Base-by-base conservation (phyloP, 2,329 filamentous ascomycete species). In the Ophiocordyceps camponoti-leonardi region DNA sequence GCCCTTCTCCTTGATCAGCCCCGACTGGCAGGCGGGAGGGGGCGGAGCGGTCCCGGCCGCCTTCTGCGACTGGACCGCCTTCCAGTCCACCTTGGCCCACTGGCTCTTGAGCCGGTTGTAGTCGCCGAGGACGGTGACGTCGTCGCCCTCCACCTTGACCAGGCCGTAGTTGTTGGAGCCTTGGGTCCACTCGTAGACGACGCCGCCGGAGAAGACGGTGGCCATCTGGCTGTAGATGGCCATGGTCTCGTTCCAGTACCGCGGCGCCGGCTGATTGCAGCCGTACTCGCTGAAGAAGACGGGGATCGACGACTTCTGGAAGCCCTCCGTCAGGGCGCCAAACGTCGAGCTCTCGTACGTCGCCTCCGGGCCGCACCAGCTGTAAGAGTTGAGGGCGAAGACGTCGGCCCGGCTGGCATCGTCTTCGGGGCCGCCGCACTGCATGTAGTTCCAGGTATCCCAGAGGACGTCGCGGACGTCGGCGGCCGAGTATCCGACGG, bases 281-380 rank as follows among this genome's bases (percentile, higher is more conserved):
- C 85, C 85, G 54, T 72, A 82, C 58, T 92, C 85, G 51, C 81
- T 85, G 69, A 85, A 88, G 71, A 90, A 90, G 54, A 88, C 71
- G 30, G 84, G 84, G 35, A 87, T 72, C 16, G 79, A 75, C 37
- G 73, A 75, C 51, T 69, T 69, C 53, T 69, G 63, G 67, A 90
- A 86, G 59, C 79, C 75, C 2, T 66, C 59, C 43, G 83, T 77
- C 33, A 86, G 67, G 18, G 68, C 64, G 52, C 81, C 65, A 59
- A 81, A 86, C 33, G 74, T 72, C 3, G 78, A 77, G 44, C 68
- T 73, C 47, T 73, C 60, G 61, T 75, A 84, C 43, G 72, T 76
- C 45, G 79, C 79, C 13, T 77, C 65, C 26, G 57, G 54, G 45
- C 72, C 75, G 54, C 82, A 84, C 71, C 82, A 86, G 58, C 80